Evolutionary conservation across 1,284 basidiomycete genomes (phyloP).

Genomic region (Leccinum subrobustum): DNA sequence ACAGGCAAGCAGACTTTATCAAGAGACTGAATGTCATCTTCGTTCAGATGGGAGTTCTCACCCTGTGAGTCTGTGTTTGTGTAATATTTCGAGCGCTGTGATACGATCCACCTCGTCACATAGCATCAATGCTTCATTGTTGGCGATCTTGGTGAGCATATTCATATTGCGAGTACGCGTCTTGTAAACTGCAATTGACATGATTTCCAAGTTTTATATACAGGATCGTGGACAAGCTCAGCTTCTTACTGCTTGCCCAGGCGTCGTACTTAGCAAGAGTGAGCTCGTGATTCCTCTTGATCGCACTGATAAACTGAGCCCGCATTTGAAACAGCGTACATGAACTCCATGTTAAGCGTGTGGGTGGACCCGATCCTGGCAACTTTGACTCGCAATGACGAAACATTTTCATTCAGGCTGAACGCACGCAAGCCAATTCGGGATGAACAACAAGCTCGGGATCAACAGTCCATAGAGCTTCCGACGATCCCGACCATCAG

Average conservation of each 20-base stretch:
- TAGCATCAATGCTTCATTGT: conserved; percentile 15
- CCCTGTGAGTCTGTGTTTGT: conserved; percentile 13
- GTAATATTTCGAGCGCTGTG: not conserved
- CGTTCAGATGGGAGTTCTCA: conserved; percentile 28
- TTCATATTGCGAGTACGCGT: not conserved
- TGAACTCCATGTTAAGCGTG: conserved; percentile 28
- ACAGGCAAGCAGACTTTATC: conserved; percentile 12
- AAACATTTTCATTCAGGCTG: conserved; percentile 3
- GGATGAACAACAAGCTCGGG: conserved; percentile 8
- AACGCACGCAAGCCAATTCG: conserved; percentile 18
- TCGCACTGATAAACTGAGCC: not conserved
- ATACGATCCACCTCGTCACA: not conserved
- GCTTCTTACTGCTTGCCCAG: conserved; percentile 12
- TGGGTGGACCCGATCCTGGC: conserved; percentile 4
- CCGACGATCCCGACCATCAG: conserved; percentile 10
- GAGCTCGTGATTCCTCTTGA: not conserved
- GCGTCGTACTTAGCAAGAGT: conserved; percentile 18
- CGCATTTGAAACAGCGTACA: conserved; percentile 17
- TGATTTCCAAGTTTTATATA: conserved; percentile 13
- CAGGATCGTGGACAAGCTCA: conserved; percentile 1
- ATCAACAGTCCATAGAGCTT: conserved; percentile 10
- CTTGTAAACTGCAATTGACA: not conserved
- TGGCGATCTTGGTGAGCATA: conserved; percentile 16
- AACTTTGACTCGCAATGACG: not conserved
- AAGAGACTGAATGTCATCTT: conserved; percentile 19